phyloP scores from a whole-genome alignment of 768 basidiomycete genomes.

The Trametes coccinea region DNA sequence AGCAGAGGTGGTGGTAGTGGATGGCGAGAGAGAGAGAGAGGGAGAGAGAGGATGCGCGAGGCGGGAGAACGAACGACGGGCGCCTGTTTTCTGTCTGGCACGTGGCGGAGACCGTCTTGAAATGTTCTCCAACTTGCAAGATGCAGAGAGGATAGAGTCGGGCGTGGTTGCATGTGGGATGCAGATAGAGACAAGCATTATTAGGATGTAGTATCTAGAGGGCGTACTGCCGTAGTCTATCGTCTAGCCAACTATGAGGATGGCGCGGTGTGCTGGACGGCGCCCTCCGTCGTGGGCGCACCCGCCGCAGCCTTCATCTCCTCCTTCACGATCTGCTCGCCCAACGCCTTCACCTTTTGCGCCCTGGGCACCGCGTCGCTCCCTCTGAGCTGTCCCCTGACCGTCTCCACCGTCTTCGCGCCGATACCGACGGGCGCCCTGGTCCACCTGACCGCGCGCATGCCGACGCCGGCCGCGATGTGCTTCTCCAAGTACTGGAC shows the following conservation, averaged over 20 bases:
- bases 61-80: background rate
- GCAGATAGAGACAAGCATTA: too few species aligned
- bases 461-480: slow-evolving; percentile 82
- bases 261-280: slow-evolving; percentile 1
- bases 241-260: background rate
- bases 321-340: slow-evolving; percentile 43
- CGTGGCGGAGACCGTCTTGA: too few species aligned
- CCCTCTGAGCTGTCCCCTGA: slow-evolving; percentile 37
- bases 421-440: slow-evolving; percentile 56
- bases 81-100: too few species aligned
- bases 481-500: slow-evolving; percentile 75
- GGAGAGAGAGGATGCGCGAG: background rate
- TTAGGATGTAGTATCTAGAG: background rate
- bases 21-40: slow-evolving; percentile 6
- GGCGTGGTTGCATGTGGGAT: too few species aligned
- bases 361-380: slow-evolving; percentile 28
- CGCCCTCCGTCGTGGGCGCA: slow-evolving; percentile 12
- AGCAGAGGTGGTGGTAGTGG: slow-evolving; percentile 2
- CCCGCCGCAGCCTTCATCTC: slow-evolving; percentile 31
- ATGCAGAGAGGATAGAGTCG: too few species aligned
- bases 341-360: slow-evolving; percentile 33
- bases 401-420: slow-evolving; percentile 37
- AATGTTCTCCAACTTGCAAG: too few species aligned
- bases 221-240: background rate
- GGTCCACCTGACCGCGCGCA: slow-evolving; percentile 81